These are phyloP conservation scores for Aureobasidium sp. DNA, from an alignment of 2,329 filamentous ascomycete genomes.

Conservation along the genomic window DNA sequence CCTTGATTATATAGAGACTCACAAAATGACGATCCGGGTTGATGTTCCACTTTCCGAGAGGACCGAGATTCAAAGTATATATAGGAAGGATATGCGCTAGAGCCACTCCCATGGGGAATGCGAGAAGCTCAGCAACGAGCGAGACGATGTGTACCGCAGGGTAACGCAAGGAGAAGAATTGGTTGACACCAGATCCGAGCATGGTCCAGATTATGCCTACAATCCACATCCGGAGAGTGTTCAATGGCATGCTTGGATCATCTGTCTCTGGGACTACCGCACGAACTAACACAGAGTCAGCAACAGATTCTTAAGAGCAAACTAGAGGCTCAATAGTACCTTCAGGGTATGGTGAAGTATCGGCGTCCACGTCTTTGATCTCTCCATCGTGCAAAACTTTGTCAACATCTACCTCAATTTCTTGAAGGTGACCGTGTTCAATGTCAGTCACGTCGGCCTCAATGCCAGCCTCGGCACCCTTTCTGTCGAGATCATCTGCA, in stretches of 20 bases:
- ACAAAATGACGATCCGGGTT: slow-evolving; percentile 25
- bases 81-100: slow-evolving; percentile 66
- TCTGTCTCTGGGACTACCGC: slow-evolving; percentile 60
- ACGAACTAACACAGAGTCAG: slow-evolving; percentile 36
- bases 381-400: slow-evolving; percentile 43
- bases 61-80: slow-evolving; percentile 47
- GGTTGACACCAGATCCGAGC: slow-evolving; percentile 53
- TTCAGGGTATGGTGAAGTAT: slow-evolving; percentile 56
- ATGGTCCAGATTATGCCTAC: slow-evolving; percentile 54
- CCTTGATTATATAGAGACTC: background rate
- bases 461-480: slow-evolving; percentile 12
- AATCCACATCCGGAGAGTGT: slow-evolving; percentile 58
- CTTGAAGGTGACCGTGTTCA: slow-evolving; percentile 23
- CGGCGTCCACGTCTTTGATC: slow-evolving; percentile 22
- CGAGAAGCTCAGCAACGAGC: slow-evolving; percentile 77
- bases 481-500: slow-evolving; percentile 18
- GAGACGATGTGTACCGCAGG: slow-evolving; percentile 85
- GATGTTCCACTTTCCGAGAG: slow-evolving; percentile 31
- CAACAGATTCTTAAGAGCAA: background rate
- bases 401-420: slow-evolving; percentile 31
- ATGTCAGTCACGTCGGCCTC: slow-evolving; percentile 19
- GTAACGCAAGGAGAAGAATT: slow-evolving; percentile 85
- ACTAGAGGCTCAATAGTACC: slow-evolving; percentile 7
- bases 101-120: slow-evolving; percentile 72
- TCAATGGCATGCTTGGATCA: slow-evolving; percentile 55